These are phyloP conservation scores for Phytophthora sansomeana DNA, from an alignment of 352 stramenopile genomes.

Conservation along the genomic window DNA sequence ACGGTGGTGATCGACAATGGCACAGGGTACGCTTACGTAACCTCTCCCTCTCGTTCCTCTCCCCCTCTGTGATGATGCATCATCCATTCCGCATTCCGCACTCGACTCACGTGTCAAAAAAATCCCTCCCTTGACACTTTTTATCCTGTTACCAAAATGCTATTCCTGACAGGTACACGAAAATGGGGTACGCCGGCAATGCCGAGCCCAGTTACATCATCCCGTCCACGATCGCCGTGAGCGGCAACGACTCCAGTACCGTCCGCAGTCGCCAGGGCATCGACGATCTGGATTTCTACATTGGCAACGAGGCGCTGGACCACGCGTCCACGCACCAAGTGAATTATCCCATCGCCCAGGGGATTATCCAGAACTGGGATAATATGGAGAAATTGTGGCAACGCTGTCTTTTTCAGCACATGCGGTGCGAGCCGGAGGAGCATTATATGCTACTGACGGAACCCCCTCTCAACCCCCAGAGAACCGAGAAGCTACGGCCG, in stretches of 20 bases:
- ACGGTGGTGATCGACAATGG: constrained; percentile 97
- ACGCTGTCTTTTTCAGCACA: constrained; percentile 93
- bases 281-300: constrained; percentile 96
- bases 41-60: neutral
- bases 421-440: constrained; percentile 94
- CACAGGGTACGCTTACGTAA: constrained; percentile 81
- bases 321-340: constrained; percentile 93
- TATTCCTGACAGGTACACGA: constrained; percentile 90
- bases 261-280: constrained; percentile 91
- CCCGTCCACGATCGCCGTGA: constrained; percentile 93
- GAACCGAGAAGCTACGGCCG: constrained; percentile 95
- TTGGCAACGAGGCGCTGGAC: constrained; percentile 93
- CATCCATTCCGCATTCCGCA: neutral
- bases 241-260: constrained; percentile 63
- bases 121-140: neutral
- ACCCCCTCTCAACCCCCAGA: constrained; percentile 94
- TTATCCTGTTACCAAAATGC: neutral
- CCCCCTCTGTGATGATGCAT: neutral
- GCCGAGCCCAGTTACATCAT: constrained; percentile 96
- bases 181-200: constrained; percentile 97
- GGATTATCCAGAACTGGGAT: constrained; percentile 95
- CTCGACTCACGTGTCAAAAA: neutral
- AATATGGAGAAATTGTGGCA: constrained; percentile 97
- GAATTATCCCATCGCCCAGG: constrained; percentile 91
- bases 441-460: constrained; percentile 94